Evolutionary conservation across 1,284 basidiomycete genomes (phyloP).

Genomic region (Cryptococcus sp.): DNA sequence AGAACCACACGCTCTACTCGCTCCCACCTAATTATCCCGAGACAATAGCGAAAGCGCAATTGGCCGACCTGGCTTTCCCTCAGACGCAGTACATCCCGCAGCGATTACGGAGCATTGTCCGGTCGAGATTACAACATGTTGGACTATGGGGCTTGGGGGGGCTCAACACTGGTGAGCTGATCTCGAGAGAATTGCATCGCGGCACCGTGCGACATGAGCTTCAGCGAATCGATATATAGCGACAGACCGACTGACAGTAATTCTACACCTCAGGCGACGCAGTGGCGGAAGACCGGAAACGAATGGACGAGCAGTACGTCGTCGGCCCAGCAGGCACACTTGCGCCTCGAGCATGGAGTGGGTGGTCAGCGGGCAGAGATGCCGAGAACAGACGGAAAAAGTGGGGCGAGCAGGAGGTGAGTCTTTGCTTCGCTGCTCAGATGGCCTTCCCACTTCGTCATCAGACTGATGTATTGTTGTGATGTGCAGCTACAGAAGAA

Average conservation of each 20-base stretch:
- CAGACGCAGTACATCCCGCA: conserved; percentile 47
- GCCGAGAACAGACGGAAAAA: conserved; percentile 33
- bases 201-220: too few relatives aligned
- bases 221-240: neutral
- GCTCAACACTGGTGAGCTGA: conserved; percentile 26
- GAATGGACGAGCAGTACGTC: conserved; percentile 34
- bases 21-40: conserved; percentile 45
- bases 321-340: conserved; percentile 44
- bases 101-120: conserved; percentile 37
- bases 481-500: conserved; percentile 21
- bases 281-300: conserved; percentile 34
- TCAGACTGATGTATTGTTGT: neutral
- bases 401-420: conserved; percentile 45
- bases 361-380: conserved; percentile 40
- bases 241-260: neutral
- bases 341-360: conserved; percentile 38
- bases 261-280: conserved; percentile 24
- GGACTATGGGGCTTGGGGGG: conserved; percentile 50
- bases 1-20: conserved; percentile 51
- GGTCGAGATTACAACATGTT: conserved; percentile 39
- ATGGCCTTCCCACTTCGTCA: neutral
- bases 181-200: neutral
- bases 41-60: conserved; percentile 35
- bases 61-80: conserved; percentile 34
- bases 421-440: conserved; percentile 1